Evolutionary conservation across 345 rosid genomes (phyloP), one percentile per base, ranked within the genome.

Genomic region (Salix purpurea): DNA sequence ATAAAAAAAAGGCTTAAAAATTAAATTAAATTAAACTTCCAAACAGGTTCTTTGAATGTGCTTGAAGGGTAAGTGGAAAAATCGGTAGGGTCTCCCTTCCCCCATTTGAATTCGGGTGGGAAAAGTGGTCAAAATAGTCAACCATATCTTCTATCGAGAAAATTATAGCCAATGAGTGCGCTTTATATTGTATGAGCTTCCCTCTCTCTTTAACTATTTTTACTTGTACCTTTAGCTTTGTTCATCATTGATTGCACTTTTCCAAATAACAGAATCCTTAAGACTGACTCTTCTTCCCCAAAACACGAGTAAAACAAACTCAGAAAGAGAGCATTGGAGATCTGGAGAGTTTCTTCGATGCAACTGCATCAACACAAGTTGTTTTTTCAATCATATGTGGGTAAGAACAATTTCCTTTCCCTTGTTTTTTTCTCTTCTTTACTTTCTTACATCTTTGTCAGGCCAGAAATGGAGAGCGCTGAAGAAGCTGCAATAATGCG

Each of bases 171-270:
- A 77, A 76, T 71, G 76, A 75, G 62, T 82, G 81, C 87, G 81
- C 89, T 88, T 88, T 88, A 83, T 72, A 85, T 86, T 84, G 90
- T 82, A 84, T 65, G 75, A 76, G 74, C 73, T 82, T 87, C 91
- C 89, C 95, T 85, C 94, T 70, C 39, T 61, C 64, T 23, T 58
- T 58, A 58, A 23, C 64, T 13, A 58, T 61, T 71, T 77, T 83
- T 70, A 48, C 78, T 60, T 16, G 67, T 52, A 26, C 24, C 83
- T 77, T 79, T 74, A 42, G 69, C 76, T 80, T 73, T 77, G 60
- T 54, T 74, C 78, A 86, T 85, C 26, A 84, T 87, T 70, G 73
- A 84, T 87, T 70, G 73, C 82, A 66, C 77, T 19, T 82, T 87
- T 81, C 80, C 65, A 74, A 65, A 32, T 79, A 75, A 70, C 76